Percentiles rank a stretch among this genome's conserved stretches.
Conservation (phyloP, 192 early-diverging fungal genomes). For the Mycoemilia scoparia region DNA sequence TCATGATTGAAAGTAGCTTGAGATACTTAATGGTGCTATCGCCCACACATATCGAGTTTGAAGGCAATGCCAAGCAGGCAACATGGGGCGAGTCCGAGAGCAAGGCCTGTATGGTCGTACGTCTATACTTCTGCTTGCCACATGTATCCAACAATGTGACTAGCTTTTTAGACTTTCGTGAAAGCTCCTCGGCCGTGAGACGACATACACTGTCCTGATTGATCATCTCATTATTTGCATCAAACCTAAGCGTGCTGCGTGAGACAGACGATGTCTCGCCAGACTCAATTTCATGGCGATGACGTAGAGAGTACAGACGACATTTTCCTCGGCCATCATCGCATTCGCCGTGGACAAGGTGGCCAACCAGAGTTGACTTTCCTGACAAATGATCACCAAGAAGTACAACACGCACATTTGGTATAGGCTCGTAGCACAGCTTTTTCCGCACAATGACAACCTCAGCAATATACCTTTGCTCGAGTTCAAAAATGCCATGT, state of each 20-base stretch:
- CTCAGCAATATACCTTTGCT: constrained; percentile 45
- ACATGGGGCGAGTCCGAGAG: constrained; percentile 76
- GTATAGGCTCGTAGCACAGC: constrained; percentile 37
- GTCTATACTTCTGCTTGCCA: constrained; percentile 73
- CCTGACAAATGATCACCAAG: constrained; percentile 64
- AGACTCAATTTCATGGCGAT: constrained; percentile 79
- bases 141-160: constrained; percentile 78
- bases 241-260: constrained; percentile 73
- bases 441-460: constrained; percentile 46
- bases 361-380: constrained; percentile 74
- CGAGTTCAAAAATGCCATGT: constrained; percentile 5
- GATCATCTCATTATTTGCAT: constrained; percentile 41
- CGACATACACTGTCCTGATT: constrained; percentile 52
- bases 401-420: constrained; percentile 69
- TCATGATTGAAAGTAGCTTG: constrained; percentile 56
- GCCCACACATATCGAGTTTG: constrained; percentile 39
- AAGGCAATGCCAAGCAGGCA: constrained; percentile 67
- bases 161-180: constrained; percentile 48
- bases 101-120: constrained; percentile 81
- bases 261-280: constrained; percentile 84
- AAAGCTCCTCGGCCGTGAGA: constrained; percentile 67
- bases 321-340: constrained; percentile 80
- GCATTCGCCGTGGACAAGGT: constrained; percentile 56
- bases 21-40: constrained; percentile 64
- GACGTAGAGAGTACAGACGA: constrained; percentile 65